Percentiles rank a stretch among this genome's conserved stretches.
Conservation (phyloP, 768 basidiomycete genomes). For the Dendrothele bispora region DNA sequence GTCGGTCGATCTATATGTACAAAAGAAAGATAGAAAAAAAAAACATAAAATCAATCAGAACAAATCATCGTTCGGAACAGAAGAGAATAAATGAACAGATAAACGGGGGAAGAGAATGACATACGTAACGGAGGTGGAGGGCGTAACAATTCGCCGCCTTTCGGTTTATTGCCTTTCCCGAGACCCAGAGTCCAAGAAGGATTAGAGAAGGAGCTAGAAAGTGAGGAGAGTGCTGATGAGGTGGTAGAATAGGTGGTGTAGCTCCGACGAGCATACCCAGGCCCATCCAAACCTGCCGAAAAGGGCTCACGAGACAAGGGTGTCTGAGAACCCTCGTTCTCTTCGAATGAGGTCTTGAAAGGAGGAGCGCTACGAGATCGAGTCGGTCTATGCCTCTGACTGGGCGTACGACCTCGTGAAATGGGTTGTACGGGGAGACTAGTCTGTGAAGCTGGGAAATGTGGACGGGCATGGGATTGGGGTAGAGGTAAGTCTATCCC, state of each 20-base stretch:
- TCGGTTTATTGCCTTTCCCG: slow-evolving; percentile 24
- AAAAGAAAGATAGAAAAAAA: not conserved
- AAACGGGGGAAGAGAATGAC: slow-evolving; percentile 22
- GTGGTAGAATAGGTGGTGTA: not conserved
- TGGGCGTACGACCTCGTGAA: not conserved
- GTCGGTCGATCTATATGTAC: slow-evolving; percentile 84
- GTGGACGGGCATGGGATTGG: not conserved
- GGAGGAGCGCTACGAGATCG: slow-evolving; percentile 49
- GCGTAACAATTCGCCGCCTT: slow-evolving; percentile 49
- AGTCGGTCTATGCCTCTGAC: slow-evolving; percentile 36
- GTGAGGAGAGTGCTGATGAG: slow-evolving; percentile 18
- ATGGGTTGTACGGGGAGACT: slow-evolving; percentile 18
- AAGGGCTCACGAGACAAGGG: not conserved
- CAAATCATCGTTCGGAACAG: slow-evolving; percentile 4
- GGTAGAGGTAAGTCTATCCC: slow-evolving; percentile 1
- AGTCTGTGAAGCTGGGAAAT: slow-evolving; percentile 8
- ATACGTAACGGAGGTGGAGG: slow-evolving; percentile 68
- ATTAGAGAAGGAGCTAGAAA: slow-evolving; percentile 27
- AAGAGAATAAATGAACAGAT: not conserved
- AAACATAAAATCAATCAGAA: too few relatives aligned
- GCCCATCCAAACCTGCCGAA: not conserved
- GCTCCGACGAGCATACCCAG: too few relatives aligned
- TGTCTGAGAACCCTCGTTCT: slow-evolving; percentile 6
- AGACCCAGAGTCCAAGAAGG: slow-evolving; percentile 23
- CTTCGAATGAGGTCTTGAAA: slow-evolving; percentile 11